phyloP scores from a whole-genome alignment of 2,329 filamentous ascomycete genomes.

The Diplodia corticola region DNA sequence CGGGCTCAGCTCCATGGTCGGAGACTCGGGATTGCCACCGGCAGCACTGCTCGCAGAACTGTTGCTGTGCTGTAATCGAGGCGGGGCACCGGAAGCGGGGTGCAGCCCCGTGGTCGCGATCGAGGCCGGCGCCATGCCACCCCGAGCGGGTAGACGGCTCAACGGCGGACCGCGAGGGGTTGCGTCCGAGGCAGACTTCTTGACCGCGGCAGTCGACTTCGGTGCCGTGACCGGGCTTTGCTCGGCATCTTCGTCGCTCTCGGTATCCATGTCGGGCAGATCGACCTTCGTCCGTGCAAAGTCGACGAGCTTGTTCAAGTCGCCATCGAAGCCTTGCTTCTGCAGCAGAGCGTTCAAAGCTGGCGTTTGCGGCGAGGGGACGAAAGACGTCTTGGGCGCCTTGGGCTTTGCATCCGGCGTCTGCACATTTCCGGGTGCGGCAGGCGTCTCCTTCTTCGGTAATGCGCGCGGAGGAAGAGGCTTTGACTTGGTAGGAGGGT shows the following conservation, averaged over 20 bases:
- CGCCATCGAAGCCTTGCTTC: constrained; percentile 46
- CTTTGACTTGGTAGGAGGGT: constrained; percentile 19
- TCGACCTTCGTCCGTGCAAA: constrained; percentile 40
- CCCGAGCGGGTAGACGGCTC: constrained; percentile 24
- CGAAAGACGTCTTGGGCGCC: constrained; percentile 31
- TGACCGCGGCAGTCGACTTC: constrained; percentile 14
- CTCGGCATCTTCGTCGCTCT: constrained; percentile 37
- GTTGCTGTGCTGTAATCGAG: constrained; percentile 6
- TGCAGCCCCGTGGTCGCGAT: constrained; percentile 24
- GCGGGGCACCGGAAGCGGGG: constrained; percentile 5
- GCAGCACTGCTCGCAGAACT: constrained; percentile 13
- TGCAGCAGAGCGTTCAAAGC: constrained; percentile 43
- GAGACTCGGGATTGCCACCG: constrained; percentile 14
- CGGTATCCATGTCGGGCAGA: constrained; percentile 35
- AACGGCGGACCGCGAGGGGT: constrained; percentile 1
- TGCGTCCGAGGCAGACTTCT: constrained; percentile 1
- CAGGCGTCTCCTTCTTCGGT: constrained; percentile 8
- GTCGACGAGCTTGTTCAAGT: constrained; percentile 40
- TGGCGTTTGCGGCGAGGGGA: constrained; percentile 43
- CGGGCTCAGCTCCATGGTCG: constrained; percentile 45
- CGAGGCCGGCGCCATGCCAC: constrained; percentile 35
- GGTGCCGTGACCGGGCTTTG: constrained; percentile 4
- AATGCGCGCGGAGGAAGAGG: constrained; percentile 21
- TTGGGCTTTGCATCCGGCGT: constrained; percentile 6
- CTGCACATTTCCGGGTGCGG: neutral